A percentile compares a stretch with the other conserved stretches of the same genome.
Conservation (phyloP, 148 eudicot genomes). For the Diospyros lotus region DNA sequence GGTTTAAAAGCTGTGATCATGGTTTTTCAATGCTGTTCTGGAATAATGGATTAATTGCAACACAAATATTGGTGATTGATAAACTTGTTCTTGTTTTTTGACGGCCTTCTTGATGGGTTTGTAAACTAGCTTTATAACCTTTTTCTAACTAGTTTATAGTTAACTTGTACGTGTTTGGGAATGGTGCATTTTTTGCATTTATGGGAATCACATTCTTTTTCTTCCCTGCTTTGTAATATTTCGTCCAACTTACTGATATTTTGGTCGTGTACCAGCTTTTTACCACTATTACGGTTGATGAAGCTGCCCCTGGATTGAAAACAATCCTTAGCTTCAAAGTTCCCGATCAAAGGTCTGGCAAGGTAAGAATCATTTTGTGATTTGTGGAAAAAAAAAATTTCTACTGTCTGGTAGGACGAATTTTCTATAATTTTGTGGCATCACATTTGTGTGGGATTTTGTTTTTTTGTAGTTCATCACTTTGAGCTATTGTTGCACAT, state of each 20-base stretch:
- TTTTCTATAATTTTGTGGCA: background rate
- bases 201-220: background rate
- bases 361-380: constrained; percentile 33
- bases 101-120: too few species aligned
- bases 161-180: background rate
- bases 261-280: constrained; percentile 34
- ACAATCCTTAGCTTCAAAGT: constrained; percentile 60
- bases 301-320: constrained; percentile 71
- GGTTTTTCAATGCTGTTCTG: too few species aligned
- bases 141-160: too few species aligned
- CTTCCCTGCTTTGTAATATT: background rate
- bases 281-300: constrained; percentile 61
- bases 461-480: background rate
- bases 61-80: too few species aligned
- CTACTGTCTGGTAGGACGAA: too few species aligned
- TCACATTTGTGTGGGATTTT: background rate
- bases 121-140: too few species aligned
- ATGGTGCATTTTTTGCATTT: background rate
- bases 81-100: too few species aligned
- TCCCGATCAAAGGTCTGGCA: constrained; percentile 80
- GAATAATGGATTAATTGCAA: too few species aligned
- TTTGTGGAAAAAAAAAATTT: background rate
- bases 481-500: background rate
- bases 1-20: too few species aligned
- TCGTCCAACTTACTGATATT: constrained; percentile 1